A percentile compares a stretch with the other conserved stretches of the same genome.
Conservation (phyloP, 1,284 basidiomycete genomes). For the Mycena citricolor region DNA sequence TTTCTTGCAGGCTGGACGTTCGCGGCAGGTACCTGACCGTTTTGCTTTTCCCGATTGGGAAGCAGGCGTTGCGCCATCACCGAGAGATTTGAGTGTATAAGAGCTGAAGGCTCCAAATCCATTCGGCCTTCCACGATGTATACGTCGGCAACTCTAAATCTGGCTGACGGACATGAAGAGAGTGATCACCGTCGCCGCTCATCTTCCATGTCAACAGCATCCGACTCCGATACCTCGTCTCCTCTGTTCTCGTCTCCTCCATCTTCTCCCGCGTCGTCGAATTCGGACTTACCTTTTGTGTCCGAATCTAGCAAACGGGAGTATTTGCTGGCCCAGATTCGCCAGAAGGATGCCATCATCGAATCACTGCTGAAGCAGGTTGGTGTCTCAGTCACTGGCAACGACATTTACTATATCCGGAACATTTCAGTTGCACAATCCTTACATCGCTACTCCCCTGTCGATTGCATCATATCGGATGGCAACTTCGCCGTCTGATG, state of each 20-base stretch:
- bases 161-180: too few relatives aligned
- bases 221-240: too few relatives aligned
- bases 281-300: conserved; percentile 36
- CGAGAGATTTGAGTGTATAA: not conserved
- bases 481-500: conserved; percentile 71
- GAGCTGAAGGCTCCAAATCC: too few relatives aligned
- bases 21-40: not conserved
- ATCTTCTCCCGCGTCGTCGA: conserved; percentile 30
- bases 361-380: conserved; percentile 80
- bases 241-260: conserved; percentile 19
- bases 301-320: conserved; percentile 67
- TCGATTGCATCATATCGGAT: conserved; percentile 73
- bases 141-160: too few relatives aligned
- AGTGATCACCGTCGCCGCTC: too few relatives aligned
- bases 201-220: too few relatives aligned
- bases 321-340: conserved; percentile 76
- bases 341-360: conserved; percentile 81
- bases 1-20: too few relatives aligned
- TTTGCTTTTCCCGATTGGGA: conserved; percentile 14
- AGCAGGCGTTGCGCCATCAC: conserved; percentile 7
- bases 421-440: conserved; percentile 63
- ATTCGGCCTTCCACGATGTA: too few relatives aligned
- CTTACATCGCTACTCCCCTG: conserved; percentile 72
- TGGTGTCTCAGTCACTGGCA: conserved; percentile 21
- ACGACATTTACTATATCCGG: conserved; percentile 6